phyloP scores from a whole-genome alignment of 2,329 filamentous ascomycete genomes.

The Pyricularia grisea region DNA sequence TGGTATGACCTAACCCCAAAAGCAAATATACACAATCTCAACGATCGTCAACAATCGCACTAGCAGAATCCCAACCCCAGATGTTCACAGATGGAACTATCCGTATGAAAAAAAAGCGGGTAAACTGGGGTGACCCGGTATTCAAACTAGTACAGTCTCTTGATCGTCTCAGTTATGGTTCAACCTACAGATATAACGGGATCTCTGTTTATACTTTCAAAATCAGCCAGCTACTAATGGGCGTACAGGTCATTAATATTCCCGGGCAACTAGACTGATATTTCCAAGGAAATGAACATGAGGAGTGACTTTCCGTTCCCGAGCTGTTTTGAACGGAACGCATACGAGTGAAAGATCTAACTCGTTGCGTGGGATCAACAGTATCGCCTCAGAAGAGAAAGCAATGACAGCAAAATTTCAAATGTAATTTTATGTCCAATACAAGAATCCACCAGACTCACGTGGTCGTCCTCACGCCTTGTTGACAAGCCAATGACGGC shows the following conservation, averaged over 20 bases:
- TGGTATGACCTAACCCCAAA: neutral
- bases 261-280: neutral
- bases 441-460: neutral
- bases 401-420: neutral
- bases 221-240: neutral
- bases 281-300: neutral
- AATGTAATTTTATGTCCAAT: neutral
- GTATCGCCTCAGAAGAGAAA: neutral
- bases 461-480: neutral
- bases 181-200: neutral
- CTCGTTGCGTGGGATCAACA: neutral
- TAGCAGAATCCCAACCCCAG: neutral
- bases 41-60: neutral
- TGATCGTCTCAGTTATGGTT: neutral
- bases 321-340: neutral
- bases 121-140: neutral
- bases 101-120: neutral
- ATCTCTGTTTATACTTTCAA: neutral
- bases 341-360: neutral
- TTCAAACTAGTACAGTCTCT: neutral
- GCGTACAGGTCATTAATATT: neutral
- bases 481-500: neutral
- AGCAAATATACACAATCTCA: neutral
- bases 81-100: neutral
- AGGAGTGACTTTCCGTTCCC: neutral